A percentile compares a stretch with the other conserved stretches of the same genome.
These are phyloP conservation scores for Lentithecium fluviatile DNA, from an alignment of 495 filamentous ascomycete species.

Conservation along the genomic window DNA sequence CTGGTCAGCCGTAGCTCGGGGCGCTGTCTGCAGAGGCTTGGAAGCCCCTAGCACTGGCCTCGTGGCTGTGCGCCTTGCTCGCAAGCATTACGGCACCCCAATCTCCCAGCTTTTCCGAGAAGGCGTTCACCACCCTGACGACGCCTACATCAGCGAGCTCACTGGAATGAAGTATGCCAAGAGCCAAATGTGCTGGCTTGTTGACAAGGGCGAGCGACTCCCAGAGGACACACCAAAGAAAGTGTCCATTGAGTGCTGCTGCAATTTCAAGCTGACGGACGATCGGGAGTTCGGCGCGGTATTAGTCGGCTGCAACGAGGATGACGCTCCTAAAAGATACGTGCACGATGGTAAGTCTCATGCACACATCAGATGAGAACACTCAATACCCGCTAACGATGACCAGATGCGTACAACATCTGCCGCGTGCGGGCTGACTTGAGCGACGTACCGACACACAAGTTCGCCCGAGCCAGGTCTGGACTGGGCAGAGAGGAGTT, in stretches of 20 bases:
- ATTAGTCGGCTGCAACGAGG: conserved; percentile 4
- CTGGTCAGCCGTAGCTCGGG: conserved; percentile 1
- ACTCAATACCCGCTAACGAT: neutral
- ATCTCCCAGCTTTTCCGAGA: neutral
- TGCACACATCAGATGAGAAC: neutral
- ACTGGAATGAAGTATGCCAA: neutral
- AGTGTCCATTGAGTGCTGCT: conserved; percentile 3
- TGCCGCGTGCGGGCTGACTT: conserved; percentile 1
- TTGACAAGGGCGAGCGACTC: conserved; percentile 3
- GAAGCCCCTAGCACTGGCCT: neutral
- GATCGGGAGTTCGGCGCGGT: conserved; percentile 5
- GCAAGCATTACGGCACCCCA: neutral
- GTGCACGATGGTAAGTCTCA: conserved; percentile 3
- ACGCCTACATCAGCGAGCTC: conserved; percentile 1
- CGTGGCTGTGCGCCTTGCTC: neutral
- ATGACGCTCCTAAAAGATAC: neutral
- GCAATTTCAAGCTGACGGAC: conserved; percentile 4
- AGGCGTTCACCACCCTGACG: neutral
- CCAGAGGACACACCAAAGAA: neutral
- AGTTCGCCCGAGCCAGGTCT: conserved; percentile 3
- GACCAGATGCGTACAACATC: conserved; percentile 2
- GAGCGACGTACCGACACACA: neutral
- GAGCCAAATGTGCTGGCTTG: neutral
- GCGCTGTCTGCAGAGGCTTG: neutral
- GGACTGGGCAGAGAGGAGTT: neutral